Base-by-base conservation (phyloP, 169 alveolate genomes). In the Condylostoma magnum region DNA sequence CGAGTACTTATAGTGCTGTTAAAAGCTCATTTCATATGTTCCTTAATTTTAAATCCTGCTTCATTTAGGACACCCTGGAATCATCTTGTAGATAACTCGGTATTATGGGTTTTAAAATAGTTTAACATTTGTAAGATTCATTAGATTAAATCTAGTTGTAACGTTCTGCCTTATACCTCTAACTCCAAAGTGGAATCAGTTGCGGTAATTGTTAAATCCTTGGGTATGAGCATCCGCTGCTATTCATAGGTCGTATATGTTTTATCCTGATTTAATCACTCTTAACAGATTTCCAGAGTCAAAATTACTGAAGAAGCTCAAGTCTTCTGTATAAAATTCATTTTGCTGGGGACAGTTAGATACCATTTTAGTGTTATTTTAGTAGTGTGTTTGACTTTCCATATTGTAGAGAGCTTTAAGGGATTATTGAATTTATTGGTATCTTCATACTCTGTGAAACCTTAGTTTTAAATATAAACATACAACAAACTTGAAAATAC, bases 151-250 rank as follows among this genome's bases (percentile, higher is more conserved):
- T n/a, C 30, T 33, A 12, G 43, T 6, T 18, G 12, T 22, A 25
- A 28, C 43, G 36, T 38, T 55, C 27, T 60, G 36, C n/a, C 57
- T 36, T 18, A 60, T 15, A 8, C 71, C 71, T 38, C 56, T 33
- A n/a, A 60, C 43, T n/a, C 71, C 71, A 41, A 60, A 60, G 28
- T 60, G n/a, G 43, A 60, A 60, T 31, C 71, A 60, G 8, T 22
- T 27, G 12, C 71, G 58, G 37, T 60, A 60, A 27, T 38, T 15
- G 30, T 41, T 60, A 2, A 36, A 34, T 12, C 71, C 71, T 28
- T 38, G 36, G 8, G 22, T 12, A n/a, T 33, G 8, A n/a, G 71
- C 71, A 41, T 60, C 71, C 6, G 71, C 71, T 18, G 41, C 56
- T 15, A 60, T 41, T 18, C 25, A 60, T 1, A 60, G 6, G 18